Conservation (phyloP, 805 yeast species). For the Saccharomycopsis sp. region DNA sequence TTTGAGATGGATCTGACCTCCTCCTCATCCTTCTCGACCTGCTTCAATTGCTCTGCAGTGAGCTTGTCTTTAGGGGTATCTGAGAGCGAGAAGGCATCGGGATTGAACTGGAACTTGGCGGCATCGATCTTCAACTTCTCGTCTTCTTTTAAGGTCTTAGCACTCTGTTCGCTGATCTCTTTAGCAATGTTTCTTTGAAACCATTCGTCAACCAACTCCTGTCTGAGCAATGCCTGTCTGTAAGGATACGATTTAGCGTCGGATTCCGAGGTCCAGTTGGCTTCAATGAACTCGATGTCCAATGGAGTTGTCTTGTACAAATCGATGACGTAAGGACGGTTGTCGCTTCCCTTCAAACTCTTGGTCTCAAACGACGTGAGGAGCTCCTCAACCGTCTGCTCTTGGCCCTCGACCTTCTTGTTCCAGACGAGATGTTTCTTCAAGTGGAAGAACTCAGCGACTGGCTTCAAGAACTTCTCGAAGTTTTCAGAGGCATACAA, state of each 20-base stretch:
- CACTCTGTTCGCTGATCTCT: conserved; percentile 44
- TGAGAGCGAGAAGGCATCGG: conserved; percentile 61
- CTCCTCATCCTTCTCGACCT: conserved; percentile 45
- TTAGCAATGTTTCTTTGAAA: conserved; percentile 63
- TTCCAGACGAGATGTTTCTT: conserved; percentile 57
- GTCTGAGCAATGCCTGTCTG: conserved; percentile 68
- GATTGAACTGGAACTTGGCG: conserved; percentile 57
- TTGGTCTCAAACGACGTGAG: conserved; percentile 73
- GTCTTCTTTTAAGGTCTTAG: conserved; percentile 35
- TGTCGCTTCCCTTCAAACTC: conserved; percentile 81
- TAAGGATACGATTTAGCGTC: conserved; percentile 66
- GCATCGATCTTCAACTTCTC: conserved; percentile 42
- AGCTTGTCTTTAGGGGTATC: conserved; percentile 28
- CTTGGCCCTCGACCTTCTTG: conserved; percentile 29
- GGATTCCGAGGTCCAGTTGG: conserved; percentile 38
- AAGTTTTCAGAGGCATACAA: conserved; percentile 49
- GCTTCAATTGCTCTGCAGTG: conserved; percentile 31
- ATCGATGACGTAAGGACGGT: conserved; percentile 78
- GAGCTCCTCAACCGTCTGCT: conserved; percentile 39
- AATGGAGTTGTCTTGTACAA: conserved; percentile 78
- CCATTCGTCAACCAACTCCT: conserved; percentile 90
- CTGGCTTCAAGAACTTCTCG: conserved; percentile 45
- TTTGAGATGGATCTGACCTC: conserved; percentile 62
- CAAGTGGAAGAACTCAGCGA: conserved; percentile 73
- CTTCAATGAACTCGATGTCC: conserved; percentile 70